phyloP scores from a whole-genome alignment of 768 basidiomycete species.

The Macrolepiota albuminosa region DNA sequence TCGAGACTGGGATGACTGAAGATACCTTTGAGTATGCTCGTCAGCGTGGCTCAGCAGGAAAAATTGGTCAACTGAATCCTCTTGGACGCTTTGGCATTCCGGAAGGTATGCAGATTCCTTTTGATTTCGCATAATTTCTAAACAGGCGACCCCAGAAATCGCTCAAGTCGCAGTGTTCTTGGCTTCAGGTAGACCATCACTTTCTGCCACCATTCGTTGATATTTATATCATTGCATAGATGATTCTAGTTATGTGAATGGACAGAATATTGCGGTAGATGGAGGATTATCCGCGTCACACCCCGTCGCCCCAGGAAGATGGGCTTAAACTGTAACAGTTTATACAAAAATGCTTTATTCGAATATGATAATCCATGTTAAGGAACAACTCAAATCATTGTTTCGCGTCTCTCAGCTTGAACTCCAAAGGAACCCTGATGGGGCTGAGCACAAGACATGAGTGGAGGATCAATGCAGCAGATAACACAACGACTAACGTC shows the following conservation, averaged over 20 bases:
- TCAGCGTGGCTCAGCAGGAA: conserved; percentile 62
- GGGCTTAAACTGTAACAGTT: conserved; percentile 34
- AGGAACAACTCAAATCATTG: not conserved
- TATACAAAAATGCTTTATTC: not conserved
- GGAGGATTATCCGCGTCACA: conserved; percentile 80
- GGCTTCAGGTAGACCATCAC: conserved; percentile 62
- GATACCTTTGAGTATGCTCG: conserved; percentile 76
- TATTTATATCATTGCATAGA: conserved; percentile 36
- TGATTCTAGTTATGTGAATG: conserved; percentile 90
- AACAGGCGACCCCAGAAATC: conserved; percentile 54
- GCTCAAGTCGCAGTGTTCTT: conserved; percentile 83
- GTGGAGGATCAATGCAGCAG: not conserved
- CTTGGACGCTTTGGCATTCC: conserved; percentile 77
- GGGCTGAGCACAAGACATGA: conserved; percentile 19
- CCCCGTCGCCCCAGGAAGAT: conserved; percentile 74
- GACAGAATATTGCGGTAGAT: conserved; percentile 81
- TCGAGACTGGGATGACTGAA: conserved; percentile 90
- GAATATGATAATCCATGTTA: not conserved
- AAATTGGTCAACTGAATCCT: conserved; percentile 84
- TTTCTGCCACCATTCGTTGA: not conserved
- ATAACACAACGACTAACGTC: conserved; percentile 31
- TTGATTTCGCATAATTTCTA: conserved; percentile 1
- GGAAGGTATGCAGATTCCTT: conserved; percentile 48
- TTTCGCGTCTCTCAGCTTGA: conserved; percentile 22
- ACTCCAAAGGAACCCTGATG: conserved; percentile 26